Conservation (phyloP, 2,329 filamentous ascomycete genomes). For the Arthrobotrys entomopaga region DNA sequence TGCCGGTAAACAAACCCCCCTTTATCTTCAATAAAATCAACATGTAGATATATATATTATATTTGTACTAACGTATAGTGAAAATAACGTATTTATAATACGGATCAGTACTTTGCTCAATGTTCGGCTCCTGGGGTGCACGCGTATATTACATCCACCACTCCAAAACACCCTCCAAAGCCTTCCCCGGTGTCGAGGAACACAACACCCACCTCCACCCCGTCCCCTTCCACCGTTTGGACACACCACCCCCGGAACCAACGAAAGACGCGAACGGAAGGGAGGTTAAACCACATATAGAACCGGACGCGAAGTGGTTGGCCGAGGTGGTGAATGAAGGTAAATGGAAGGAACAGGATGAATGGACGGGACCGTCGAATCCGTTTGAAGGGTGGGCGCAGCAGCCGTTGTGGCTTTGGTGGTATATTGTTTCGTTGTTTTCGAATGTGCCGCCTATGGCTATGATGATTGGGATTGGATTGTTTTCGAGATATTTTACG, state of each 20-base stretch:
- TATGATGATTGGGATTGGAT: conserved; percentile 47
- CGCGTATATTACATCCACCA: conserved; percentile 45
- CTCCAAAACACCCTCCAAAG: conserved; percentile 13
- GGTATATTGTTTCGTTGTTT: conserved; percentile 41
- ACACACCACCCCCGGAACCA: conserved; percentile 14
- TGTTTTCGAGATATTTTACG: conserved; percentile 51
- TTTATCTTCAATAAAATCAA: background rate
- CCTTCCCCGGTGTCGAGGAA: conserved; percentile 33
- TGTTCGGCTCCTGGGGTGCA: conserved; percentile 43
- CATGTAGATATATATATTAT: background rate
- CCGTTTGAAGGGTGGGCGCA: conserved; percentile 37
- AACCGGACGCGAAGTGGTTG: conserved; percentile 33
- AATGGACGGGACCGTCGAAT: conserved; percentile 30
- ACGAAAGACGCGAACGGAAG: conserved; percentile 8
- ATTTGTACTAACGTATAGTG: too few relatives aligned
- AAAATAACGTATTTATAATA: too few relatives aligned
- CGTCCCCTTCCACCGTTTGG: conserved; percentile 47
- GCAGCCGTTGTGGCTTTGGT: conserved; percentile 27
- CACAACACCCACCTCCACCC: conserved; percentile 33
- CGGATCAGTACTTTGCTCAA: conserved; percentile 42
- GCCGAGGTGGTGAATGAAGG: conserved; percentile 17
- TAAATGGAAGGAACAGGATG: conserved; percentile 27
- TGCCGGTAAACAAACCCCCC: conserved; percentile 18
- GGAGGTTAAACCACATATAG: conserved; percentile 2
- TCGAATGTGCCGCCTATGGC: conserved; percentile 42